Evolutionary conservation across 2,329 filamentous ascomycete genomes (phyloP), one percentile per base, ranked within the genome.

Genomic region (Plenodomus tracheiphilus): DNA sequence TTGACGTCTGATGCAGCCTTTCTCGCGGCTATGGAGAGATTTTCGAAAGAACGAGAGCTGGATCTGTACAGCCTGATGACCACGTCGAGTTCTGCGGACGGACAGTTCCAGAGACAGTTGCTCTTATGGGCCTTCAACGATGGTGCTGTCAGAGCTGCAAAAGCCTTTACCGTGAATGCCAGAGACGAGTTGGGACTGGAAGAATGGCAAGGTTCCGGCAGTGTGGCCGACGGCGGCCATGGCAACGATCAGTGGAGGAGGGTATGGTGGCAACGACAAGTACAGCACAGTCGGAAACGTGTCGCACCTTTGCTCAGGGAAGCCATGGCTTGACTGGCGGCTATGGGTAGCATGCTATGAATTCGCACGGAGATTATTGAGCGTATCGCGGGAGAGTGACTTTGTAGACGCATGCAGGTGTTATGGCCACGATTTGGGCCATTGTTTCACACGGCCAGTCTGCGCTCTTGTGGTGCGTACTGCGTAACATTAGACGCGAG

Each of bases 21-120:
- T 5, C 62, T 83, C 0, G 53, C 68, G 0, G 77, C 75, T 9
- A 58, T 89, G 1, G 66, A 70, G 13, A 56, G 62, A 0, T 91
- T 85, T 74, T 76, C 80, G 0, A 61, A 71, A n/a, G 81, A 85
- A 65, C 78, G 80, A 47, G 56, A 72, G 0, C 68, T 92, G n/a
- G 83, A 86, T 47, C 64, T 92, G 9, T 81, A 81, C 8, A 79
- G 78, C 9, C 74, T 92, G 46, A 88, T 92, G 85, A 90, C 88
- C 1, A 83, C 83, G n/a, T 83, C 78, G 17, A 76, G 79, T 18
- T 68, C 74, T 3, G 74, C 78, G 0, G 73, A 72, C 0, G 83
- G 80, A 0, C 64, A 75, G 15, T 89, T 91, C 53, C 75, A 77
- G 55, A 76, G 89, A 42, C 83, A 94, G 64, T 66, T 91, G 32